Percentiles rank a stretch among this genome's conserved stretches.
Evolutionary conservation across 177 flowering plant genomes (phyloP).

Genomic region (Vitis hybrid): DNA sequence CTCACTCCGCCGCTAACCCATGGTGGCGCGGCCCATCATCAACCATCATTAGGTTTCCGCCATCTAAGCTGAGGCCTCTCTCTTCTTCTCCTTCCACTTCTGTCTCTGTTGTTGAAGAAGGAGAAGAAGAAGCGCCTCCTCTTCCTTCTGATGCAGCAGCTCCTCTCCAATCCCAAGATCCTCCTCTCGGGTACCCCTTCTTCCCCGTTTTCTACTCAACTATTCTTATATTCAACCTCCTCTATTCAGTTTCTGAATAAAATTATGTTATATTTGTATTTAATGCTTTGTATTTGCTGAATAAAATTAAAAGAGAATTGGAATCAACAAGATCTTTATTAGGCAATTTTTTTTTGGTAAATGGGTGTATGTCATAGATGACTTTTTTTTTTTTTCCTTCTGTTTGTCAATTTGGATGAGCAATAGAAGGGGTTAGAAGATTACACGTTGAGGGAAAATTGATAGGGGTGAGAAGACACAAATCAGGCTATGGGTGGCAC

Average conservation of each 20-base stretch:
- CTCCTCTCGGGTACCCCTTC: conserved; percentile 24
- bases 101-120: conserved; percentile 23
- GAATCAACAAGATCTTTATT: too few species aligned
- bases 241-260: not conserved
- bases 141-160: conserved; percentile 12
- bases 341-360: too few species aligned
- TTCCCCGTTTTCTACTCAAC: not conserved
- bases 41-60: conserved; percentile 1
- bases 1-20: not conserved
- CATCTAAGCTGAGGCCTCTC: conserved; percentile 9
- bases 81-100: conserved; percentile 24
- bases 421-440: too few species aligned
- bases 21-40: conserved; percentile 5
- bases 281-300: too few species aligned
- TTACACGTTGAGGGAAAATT: too few species aligned
- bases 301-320: too few species aligned
- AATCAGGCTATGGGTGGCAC: too few species aligned
- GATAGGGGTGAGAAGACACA: too few species aligned
- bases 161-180: conserved; percentile 15
- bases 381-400: too few species aligned
- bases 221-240: not conserved
- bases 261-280: not conserved
- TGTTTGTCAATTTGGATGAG: too few species aligned
- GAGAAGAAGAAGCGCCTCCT: conserved; percentile 1
- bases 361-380: too few species aligned